These are phyloP conservation scores for Penicillium vulpinum DNA, from an alignment of 2,329 filamentous ascomycete genomes.

Conservation along the genomic window DNA sequence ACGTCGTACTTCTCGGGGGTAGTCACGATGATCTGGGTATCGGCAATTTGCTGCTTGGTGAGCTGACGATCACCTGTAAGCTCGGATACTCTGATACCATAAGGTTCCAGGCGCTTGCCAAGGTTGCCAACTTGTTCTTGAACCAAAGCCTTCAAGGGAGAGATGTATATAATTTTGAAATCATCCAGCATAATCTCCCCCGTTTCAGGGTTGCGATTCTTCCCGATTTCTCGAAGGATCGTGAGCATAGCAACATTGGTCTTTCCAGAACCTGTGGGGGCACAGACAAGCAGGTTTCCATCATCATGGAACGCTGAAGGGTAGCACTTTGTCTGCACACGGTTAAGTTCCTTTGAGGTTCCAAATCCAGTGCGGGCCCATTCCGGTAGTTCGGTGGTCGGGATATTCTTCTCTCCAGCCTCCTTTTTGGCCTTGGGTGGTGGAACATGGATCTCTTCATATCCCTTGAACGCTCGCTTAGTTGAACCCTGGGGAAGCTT, in stretches of 20 bases:
- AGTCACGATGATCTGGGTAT: constrained; percentile 97
- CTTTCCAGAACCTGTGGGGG: constrained; percentile 95
- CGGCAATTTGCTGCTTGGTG: constrained; percentile 96
- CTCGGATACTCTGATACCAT: constrained; percentile 91
- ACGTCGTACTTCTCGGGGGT: constrained; percentile 99
- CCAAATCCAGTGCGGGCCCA: constrained; percentile 90
- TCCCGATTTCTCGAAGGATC: constrained; percentile 94
- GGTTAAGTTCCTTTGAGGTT: constrained; percentile 82
- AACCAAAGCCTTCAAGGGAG: constrained; percentile 90
- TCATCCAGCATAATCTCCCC: constrained; percentile 94
- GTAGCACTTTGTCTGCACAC: constrained; percentile 92
- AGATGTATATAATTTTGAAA: constrained; percentile 99
- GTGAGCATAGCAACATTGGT: constrained; percentile 98
- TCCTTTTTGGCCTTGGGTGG: constrained; percentile 85
- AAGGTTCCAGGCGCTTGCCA: constrained; percentile 83
- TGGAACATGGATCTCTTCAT: constrained; percentile 97
- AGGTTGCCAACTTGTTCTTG: constrained; percentile 99
- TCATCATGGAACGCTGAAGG: constrained; percentile 89
- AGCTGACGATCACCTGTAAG: constrained; percentile 96
- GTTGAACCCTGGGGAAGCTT: constrained; percentile 91
- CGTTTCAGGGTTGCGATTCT: constrained; percentile 82
- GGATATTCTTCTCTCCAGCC: constrained; percentile 75
- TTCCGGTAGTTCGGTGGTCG: constrained; percentile 83
- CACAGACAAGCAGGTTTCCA: constrained; percentile 96
- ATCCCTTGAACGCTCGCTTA: constrained; percentile 94